A percentile compares a stretch with the other conserved stretches of the same genome.
Conservation (phyloP, 2,329 filamentous ascomycete genomes). For the Fusarium anguioides region DNA sequence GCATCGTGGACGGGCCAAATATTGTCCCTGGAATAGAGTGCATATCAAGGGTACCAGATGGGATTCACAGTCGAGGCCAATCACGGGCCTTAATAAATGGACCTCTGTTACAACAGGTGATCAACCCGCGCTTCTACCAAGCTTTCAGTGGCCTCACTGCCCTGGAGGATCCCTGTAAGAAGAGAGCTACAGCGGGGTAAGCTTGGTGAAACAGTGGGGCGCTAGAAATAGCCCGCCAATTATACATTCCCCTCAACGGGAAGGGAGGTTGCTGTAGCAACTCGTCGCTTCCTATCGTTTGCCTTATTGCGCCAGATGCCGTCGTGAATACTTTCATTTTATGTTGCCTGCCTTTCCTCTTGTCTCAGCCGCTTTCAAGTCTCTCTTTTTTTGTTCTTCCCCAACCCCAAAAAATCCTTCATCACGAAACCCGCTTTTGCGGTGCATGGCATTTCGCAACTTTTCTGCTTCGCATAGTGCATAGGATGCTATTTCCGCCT, state of each 20-base stretch:
- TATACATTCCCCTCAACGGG: background rate
- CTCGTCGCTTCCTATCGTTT: slow-evolving; percentile 19
- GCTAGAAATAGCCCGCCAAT: slow-evolving; percentile 40
- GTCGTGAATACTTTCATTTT: slow-evolving; percentile 42
- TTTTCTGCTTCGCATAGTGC: slow-evolving; percentile 32
- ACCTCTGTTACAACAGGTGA: slow-evolving; percentile 27
- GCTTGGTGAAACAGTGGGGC: slow-evolving; percentile 38
- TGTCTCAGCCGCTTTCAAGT: slow-evolving; percentile 40
- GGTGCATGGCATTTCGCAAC: slow-evolving; percentile 34
- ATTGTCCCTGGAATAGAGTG: slow-evolving; percentile 25
- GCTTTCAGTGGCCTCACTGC: slow-evolving; percentile 35
- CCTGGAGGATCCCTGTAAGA: slow-evolving; percentile 28
- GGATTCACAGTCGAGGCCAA: slow-evolving; percentile 16
- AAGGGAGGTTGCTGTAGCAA: slow-evolving; percentile 41
- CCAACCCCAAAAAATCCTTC: slow-evolving; percentile 15
- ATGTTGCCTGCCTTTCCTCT: slow-evolving; percentile 23
- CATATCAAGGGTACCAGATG: slow-evolving; percentile 17
- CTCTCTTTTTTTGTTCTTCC: slow-evolving; percentile 32
- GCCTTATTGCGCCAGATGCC: slow-evolving; percentile 5
- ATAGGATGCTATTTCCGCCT: slow-evolving; percentile 42
- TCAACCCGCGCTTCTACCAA: slow-evolving; percentile 34
- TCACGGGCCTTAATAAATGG: slow-evolving; percentile 12
- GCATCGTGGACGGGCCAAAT: slow-evolving; percentile 32
- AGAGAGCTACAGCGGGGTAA: slow-evolving; percentile 45
- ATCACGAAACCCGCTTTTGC: slow-evolving; percentile 25